phyloP scores from a whole-genome alignment of 2,329 filamentous ascomycete species.

The Fusarium liriodendri region DNA sequence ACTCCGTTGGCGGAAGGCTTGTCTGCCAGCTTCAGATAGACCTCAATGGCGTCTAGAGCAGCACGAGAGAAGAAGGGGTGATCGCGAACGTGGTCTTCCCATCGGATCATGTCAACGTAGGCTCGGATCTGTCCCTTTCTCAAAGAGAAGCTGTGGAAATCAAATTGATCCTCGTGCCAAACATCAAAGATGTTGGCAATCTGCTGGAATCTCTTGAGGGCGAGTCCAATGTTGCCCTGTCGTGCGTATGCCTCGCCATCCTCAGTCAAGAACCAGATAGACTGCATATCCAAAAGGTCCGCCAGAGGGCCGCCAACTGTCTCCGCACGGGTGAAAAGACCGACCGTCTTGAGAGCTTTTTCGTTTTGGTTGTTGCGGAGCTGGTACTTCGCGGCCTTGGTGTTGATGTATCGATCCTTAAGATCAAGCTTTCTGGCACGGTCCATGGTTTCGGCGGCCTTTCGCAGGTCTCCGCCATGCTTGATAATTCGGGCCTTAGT shows the following conservation, averaged over 20 bases:
- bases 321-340: constrained; percentile 93
- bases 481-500: constrained; percentile 96
- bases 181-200: constrained; percentile 94
- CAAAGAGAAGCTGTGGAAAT: constrained; percentile 98
- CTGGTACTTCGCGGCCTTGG: constrained; percentile 97
- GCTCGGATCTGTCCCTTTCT: constrained; percentile 95
- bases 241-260: constrained; percentile 91
- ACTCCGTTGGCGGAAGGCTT: constrained; percentile 74
- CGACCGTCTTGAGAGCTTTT: constrained; percentile 86
- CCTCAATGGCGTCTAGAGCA: constrained; percentile 81
- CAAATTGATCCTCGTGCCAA: constrained; percentile 98
- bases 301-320: constrained; percentile 87
- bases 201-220: constrained; percentile 90
- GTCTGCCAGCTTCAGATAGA: constrained; percentile 85
- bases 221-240: constrained; percentile 83
- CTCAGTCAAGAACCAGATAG: constrained; percentile 95
- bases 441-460: constrained; percentile 90
- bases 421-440: constrained; percentile 85
- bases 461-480: constrained; percentile 81
- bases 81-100: constrained; percentile 91
- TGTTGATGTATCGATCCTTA: constrained; percentile 97
- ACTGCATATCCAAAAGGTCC: constrained; percentile 98
- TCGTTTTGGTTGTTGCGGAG: constrained; percentile 92
- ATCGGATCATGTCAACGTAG: constrained; percentile 95
- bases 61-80: constrained; percentile 93